Base-by-base conservation (phyloP, 495 filamentous ascomycete species). In the Filosporella fistucella region DNA sequence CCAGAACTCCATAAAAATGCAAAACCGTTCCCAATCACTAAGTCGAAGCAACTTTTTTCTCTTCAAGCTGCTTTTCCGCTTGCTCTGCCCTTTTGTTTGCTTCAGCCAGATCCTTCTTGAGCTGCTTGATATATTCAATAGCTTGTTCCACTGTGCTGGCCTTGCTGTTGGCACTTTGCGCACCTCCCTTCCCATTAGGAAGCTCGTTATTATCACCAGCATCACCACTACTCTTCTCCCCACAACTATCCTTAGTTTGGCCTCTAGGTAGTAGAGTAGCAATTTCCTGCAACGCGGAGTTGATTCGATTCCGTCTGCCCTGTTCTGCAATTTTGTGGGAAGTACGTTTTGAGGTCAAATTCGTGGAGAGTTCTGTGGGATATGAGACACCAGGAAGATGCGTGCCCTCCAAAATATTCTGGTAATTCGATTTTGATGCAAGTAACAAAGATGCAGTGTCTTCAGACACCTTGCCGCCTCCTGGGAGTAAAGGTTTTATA, bases 251-350 rank as follows among this genome's bases (percentile, higher is more conserved):
- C 35, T 64, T 68, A 4, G 70, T 71, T 50, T 63, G 69, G 55
- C 55, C 60, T 53, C 45, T 57, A 34, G 91, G 91, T 14, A 97
- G 74, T 17, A 98, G 69, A 0, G 79, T 75, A 35, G 91, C 89
- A 47, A 98, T 95, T 61, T 96, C 91, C 54, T 90, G 86, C 3
- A 98, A 71, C 2, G 91, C 91, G 33, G 80, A 88, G 64, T 98
- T 98, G 65, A 98, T 97, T 38, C 93, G 80, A 61, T 97, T 96
- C 47, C 93, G 72, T 18, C 93, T 81, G 3, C 93, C 94, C 68
- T 98, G 93, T 64, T 98, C 93, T 5, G 93, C 93, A 48, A 98
- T 85, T 63, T 98, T 98, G 70, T 98, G 93, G 30, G 89, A 95
- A 6, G 93, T 97, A 51, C 93, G 86, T 70, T 98, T 98, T 9